Conservation (phyloP, 1,284 basidiomycete species). For the Pseudozyma sp. region DNA sequence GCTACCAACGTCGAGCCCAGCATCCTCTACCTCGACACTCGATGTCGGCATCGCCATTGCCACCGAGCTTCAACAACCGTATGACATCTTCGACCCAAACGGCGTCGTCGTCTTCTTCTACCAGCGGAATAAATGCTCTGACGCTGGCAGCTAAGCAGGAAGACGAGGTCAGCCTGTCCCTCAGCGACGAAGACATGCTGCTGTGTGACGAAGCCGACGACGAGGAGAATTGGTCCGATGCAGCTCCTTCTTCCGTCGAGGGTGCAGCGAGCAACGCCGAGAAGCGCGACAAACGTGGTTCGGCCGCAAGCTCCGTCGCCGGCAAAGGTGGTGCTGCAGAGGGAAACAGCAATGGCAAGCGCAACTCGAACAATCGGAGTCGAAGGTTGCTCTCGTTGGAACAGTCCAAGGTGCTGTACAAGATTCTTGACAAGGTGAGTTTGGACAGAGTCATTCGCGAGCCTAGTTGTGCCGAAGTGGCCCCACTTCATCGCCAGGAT, state of each 20-base stretch:
- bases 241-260: neutral
- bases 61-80: neutral
- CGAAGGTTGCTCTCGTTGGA: constrained; percentile 45
- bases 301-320: neutral
- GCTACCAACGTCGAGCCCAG: neutral
- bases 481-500: too few relatives aligned
- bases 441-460: neutral
- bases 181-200: constrained; percentile 47
- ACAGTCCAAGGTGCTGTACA: constrained; percentile 56
- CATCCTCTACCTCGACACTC: too few relatives aligned
- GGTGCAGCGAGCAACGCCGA: neutral
- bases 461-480: too few relatives aligned
- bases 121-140: neutral
- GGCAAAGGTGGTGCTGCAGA: neutral
- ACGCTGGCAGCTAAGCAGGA: neutral
- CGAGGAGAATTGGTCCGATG: constrained; percentile 17
- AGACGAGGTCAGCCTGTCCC: constrained; percentile 4
- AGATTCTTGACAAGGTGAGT: constrained; percentile 50
- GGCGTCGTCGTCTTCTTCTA: neutral
- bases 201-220: constrained; percentile 21
- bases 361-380: constrained; percentile 14
- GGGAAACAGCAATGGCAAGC: neutral
- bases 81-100: neutral
- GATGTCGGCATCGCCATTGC: neutral
- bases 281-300: neutral